A percentile compares a stretch with the other conserved stretches of the same genome.
Evolutionary conservation across 164 flowering plant genomes (phyloP).

Genomic region (Berberis vulgaris): DNA sequence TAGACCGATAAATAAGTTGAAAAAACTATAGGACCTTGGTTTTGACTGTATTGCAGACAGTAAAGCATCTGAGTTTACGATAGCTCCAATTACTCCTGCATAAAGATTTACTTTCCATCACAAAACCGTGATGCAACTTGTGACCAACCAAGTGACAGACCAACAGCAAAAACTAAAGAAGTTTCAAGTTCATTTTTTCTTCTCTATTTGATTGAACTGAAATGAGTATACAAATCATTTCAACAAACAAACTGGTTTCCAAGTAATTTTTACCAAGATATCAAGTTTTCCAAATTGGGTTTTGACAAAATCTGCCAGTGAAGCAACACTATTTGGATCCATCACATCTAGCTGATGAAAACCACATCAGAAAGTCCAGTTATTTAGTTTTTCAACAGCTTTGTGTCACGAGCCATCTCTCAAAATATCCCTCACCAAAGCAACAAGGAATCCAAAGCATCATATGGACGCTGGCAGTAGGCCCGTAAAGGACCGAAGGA

Average conservation of each 20-base stretch:
- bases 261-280: constrained; percentile 20
- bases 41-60: too few relatives aligned
- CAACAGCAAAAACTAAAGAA: too few relatives aligned
- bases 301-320: constrained; percentile 23
- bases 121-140: too few relatives aligned
- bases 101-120: too few relatives aligned
- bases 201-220: not conserved
- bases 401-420: constrained; percentile 26
- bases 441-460: constrained; percentile 25
- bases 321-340: constrained; percentile 19
- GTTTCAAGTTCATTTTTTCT: not conserved
- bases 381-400: constrained; percentile 24
- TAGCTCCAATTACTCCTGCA: too few relatives aligned
- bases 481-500: too few relatives aligned
- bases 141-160: too few relatives aligned
- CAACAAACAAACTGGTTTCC: not conserved
- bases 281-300: constrained; percentile 34
- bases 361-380: constrained; percentile 16
- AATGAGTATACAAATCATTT: not conserved
- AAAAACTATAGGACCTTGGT: too few relatives aligned
- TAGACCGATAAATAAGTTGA: too few relatives aligned
- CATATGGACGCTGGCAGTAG: constrained; percentile 23
- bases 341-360: constrained; percentile 35
- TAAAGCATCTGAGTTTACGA: too few relatives aligned
- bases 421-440: constrained; percentile 31